A percentile compares a stretch with the other conserved stretches of the same genome.
These are phyloP conservation scores for Aspergillus transmontanensis DNA, from an alignment of 2,329 filamentous ascomycete genomes.

Conservation along the genomic window DNA sequence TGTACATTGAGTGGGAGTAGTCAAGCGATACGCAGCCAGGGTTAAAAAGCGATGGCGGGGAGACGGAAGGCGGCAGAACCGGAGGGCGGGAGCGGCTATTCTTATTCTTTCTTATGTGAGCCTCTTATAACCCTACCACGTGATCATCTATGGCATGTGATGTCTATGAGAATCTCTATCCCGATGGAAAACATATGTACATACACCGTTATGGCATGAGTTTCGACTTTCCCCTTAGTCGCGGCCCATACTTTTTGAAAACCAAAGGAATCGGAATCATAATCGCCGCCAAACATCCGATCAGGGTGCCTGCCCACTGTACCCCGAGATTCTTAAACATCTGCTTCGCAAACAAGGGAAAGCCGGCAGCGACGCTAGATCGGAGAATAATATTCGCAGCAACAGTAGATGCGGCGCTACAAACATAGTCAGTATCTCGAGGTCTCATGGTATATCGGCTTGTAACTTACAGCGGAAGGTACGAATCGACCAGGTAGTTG, in stretches of 20 bases:
- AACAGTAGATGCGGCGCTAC: slow-evolving; percentile 51
- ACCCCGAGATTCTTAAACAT: slow-evolving; percentile 42
- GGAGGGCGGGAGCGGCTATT: background rate
- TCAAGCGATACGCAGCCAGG: background rate
- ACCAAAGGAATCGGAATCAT: slow-evolving; percentile 41
- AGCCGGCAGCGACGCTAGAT: slow-evolving; percentile 36
- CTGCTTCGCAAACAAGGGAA: slow-evolving; percentile 41
- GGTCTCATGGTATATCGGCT: background rate
- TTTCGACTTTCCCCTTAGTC: background rate
- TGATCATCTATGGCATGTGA: background rate
- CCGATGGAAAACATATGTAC: background rate
- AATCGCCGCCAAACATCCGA: slow-evolving; percentile 37
- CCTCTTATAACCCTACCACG: background rate
- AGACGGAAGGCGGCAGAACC: background rate
- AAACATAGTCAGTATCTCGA: background rate
- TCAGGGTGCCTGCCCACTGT: slow-evolving; percentile 42
- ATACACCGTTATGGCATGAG: background rate
- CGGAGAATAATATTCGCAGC: slow-evolving; percentile 57
- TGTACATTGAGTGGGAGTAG: background rate
- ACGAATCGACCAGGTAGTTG: slow-evolving; percentile 40
- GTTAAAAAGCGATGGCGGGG: background rate
- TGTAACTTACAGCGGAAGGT: slow-evolving; percentile 36
- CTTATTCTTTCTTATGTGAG: background rate
- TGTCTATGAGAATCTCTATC: background rate
- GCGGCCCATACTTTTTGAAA: slow-evolving; percentile 31